A percentile compares a stretch with the other conserved stretches of the same genome.
Conservation (phyloP, 805 yeast species). For the Naumovozyma castellii region DNA sequence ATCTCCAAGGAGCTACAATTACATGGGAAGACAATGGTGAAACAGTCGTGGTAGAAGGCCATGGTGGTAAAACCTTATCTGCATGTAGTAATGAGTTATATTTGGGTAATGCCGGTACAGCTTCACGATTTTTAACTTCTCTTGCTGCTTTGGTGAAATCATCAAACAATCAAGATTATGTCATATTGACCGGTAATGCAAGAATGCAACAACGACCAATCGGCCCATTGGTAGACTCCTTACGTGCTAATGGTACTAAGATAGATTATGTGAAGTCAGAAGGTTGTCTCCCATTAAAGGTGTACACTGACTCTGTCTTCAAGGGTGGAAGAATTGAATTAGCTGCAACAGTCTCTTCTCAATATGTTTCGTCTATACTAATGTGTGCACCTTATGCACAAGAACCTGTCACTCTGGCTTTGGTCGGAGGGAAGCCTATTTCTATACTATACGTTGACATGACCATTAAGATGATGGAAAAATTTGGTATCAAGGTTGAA, state of each 20-base stretch:
- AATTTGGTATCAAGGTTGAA: constrained; percentile 74
- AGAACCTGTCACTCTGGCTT: constrained; percentile 73
- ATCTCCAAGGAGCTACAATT: constrained; percentile 72
- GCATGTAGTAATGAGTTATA: constrained; percentile 64
- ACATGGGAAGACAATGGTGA: constrained; percentile 83
- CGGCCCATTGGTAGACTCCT: constrained; percentile 90
- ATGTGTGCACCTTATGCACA: constrained; percentile 97
- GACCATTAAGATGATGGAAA: constrained; percentile 92
- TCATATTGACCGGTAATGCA: constrained; percentile 82
- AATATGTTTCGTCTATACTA: constrained; percentile 88
- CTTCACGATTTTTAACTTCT: constrained; percentile 86
- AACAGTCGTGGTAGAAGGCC: constrained; percentile 74
- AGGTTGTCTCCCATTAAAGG: constrained; percentile 77
- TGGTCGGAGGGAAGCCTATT: constrained; percentile 95
- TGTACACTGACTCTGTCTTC: constrained; percentile 59
- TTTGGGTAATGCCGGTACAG: constrained; percentile 97
- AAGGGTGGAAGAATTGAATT: constrained; percentile 88
- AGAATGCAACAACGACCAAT: constrained; percentile 97
- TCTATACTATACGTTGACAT: constrained; percentile 93
- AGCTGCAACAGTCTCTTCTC: constrained; percentile 94
- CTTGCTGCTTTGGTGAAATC: constrained; percentile 74
- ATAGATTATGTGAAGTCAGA: constrained; percentile 60
- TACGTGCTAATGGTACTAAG: constrained; percentile 66
- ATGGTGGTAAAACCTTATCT: constrained; percentile 62
- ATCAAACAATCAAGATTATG: constrained; percentile 33